Conservation (phyloP, 805 yeast species). For the Candida wancherniae region DNA sequence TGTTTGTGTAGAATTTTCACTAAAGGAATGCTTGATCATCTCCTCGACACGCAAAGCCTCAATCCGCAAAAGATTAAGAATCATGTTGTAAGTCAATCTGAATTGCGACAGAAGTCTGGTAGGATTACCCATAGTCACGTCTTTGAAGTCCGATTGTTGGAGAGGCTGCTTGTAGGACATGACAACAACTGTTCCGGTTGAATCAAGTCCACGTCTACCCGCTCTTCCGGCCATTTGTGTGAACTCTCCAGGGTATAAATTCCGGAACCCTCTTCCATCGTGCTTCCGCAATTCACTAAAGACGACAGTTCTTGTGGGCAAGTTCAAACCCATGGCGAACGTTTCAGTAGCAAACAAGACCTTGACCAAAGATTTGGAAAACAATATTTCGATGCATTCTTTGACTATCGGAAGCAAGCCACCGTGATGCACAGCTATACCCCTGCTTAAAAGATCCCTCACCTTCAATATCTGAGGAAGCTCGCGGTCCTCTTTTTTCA, state of each 20-base stretch:
- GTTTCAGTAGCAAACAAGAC: slow-evolving; percentile 96
- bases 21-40: slow-evolving; percentile 93
- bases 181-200: slow-evolving; percentile 89
- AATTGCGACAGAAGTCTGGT: slow-evolving; percentile 89
- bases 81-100: slow-evolving; percentile 93
- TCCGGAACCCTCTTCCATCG: slow-evolving; percentile 81
- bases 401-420: slow-evolving; percentile 90
- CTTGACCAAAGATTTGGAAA: slow-evolving; percentile 80
- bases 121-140: slow-evolving; percentile 82
- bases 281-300: slow-evolving; percentile 83
- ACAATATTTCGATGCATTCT: slow-evolving; percentile 87
- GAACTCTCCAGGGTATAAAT: slow-evolving; percentile 90
- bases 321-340: slow-evolving; percentile 95
- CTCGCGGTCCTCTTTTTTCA: slow-evolving; percentile 87
- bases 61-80: slow-evolving; percentile 80
- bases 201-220: slow-evolving; percentile 93
- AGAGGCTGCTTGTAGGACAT: slow-evolving; percentile 76
- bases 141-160: slow-evolving; percentile 56
- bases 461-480: slow-evolving; percentile 85
- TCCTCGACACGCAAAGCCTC: slow-evolving; percentile 97
- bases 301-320: slow-evolving; percentile 95
- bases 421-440: slow-evolving; percentile 95
- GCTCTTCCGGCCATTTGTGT: slow-evolving; percentile 99
- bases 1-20: slow-evolving; percentile 85
- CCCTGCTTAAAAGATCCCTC: slow-evolving; percentile 78